These are phyloP conservation scores for Aeschynomene evenia DNA, from an alignment of 306 rosid genomes.

Conservation along the genomic window DNA sequence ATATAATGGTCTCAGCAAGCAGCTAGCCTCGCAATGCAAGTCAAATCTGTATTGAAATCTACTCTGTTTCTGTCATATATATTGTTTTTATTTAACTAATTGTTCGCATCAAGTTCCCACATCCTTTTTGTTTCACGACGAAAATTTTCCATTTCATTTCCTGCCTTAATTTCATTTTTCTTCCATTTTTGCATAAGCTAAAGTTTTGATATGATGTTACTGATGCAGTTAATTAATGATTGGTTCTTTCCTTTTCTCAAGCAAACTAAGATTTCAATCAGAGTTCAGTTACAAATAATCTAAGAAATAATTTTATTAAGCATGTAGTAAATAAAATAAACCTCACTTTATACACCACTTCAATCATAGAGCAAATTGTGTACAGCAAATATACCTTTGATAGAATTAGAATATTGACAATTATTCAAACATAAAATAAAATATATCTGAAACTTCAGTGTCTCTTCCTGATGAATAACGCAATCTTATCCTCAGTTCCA, in stretches of 20 bases:
- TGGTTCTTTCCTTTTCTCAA: no score
- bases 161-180: neutral
- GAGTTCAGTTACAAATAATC: no score
- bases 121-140: neutral
- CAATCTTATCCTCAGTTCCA: conserved; percentile 8
- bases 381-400: no score
- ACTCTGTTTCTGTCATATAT: neutral
- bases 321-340: no score
- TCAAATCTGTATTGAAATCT: neutral
- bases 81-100: neutral
- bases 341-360: no score
- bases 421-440: neutral
- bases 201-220: no score
- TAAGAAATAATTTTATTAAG: no score
- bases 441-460: neutral
- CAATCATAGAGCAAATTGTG: no score
- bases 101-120: neutral
- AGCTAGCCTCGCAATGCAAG: neutral
- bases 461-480: conserved; percentile 19
- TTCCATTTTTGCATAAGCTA: no score
- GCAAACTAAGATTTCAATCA: no score
- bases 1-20: neutral
- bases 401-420: neutral
- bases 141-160: neutral
- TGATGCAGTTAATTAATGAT: no score